These are phyloP conservation scores for Geosmithia morbida DNA, from an alignment of 2,329 filamentous ascomycete species.

Conservation along the genomic window DNA sequence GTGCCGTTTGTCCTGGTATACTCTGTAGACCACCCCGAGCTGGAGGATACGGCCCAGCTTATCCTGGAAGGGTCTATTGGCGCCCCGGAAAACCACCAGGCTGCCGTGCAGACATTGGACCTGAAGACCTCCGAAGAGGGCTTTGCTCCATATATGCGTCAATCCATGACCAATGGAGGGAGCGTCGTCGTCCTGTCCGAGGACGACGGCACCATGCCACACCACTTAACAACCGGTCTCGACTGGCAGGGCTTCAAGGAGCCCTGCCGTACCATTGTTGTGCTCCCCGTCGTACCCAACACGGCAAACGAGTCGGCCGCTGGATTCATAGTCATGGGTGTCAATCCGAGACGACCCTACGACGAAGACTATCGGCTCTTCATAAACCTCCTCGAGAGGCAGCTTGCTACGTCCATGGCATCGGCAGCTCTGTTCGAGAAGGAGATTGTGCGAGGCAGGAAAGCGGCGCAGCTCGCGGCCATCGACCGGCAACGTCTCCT, in stretches of 20 bases:
- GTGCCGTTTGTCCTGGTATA: slow-evolving; percentile 67
- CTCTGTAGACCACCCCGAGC: slow-evolving; percentile 60
- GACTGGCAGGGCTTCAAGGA: slow-evolving; percentile 59
- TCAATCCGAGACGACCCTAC: slow-evolving; percentile 66
- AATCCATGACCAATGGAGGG: slow-evolving; percentile 53
- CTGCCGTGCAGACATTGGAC: slow-evolving; percentile 49
- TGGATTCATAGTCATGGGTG: slow-evolving; percentile 65
- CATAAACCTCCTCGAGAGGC: slow-evolving; percentile 57
- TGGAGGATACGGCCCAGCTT: slow-evolving; percentile 55
- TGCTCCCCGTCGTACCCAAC: slow-evolving; percentile 68
- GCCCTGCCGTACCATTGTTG: slow-evolving; percentile 53
- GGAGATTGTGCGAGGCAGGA: slow-evolving; percentile 61
- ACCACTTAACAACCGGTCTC: slow-evolving; percentile 49
- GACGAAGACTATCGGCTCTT: slow-evolving; percentile 72
- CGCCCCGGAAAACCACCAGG: slow-evolving; percentile 47
- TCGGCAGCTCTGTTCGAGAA: slow-evolving; percentile 75
- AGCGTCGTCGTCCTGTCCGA: slow-evolving; percentile 53
- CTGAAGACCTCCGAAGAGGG: slow-evolving; percentile 55
- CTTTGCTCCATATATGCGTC: slow-evolving; percentile 62
- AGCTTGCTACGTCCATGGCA: slow-evolving; percentile 66
- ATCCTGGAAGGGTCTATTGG: slow-evolving; percentile 61
- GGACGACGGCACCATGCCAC: slow-evolving; percentile 51
- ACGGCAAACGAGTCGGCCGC: slow-evolving; percentile 55
- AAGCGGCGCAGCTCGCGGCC: slow-evolving; percentile 59
- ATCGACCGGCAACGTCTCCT: slow-evolving; percentile 66